Conservation (phyloP, 1,139 yeast species). For the Geotrichum histeridarum region DNA sequence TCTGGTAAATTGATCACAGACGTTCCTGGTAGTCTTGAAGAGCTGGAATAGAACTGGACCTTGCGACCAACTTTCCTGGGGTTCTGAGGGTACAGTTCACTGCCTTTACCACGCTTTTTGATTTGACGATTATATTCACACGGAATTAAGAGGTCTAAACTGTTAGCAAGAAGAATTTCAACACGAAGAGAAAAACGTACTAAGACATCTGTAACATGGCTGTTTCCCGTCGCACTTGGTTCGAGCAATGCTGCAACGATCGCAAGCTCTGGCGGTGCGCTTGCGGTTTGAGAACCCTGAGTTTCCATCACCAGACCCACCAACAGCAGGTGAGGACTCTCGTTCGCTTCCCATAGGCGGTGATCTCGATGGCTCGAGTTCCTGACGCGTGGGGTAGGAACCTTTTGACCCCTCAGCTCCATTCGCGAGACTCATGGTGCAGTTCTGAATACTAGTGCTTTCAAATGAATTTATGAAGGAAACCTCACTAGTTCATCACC, state of each 20-base stretch:
- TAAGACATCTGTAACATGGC: conserved; percentile 40
- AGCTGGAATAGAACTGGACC: not conserved
- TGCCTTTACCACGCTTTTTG: conserved; percentile 42
- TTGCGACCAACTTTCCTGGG: conserved; percentile 14
- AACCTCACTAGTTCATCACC: too few species aligned
- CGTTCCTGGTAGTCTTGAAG: not conserved
- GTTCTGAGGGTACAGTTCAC: conserved; percentile 27
- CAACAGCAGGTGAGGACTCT: not conserved
- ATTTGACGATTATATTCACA: conserved; percentile 40
- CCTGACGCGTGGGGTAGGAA: not conserved
- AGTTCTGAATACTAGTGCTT: too few species aligned
- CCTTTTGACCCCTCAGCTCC: not conserved
- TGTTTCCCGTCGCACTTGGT: conserved; percentile 41
- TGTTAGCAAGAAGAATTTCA: not conserved
- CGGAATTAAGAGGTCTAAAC: conserved; percentile 27
- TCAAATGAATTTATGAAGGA: too few species aligned
- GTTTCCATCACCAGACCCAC: not conserved
- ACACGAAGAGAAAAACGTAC: conserved; percentile 20
- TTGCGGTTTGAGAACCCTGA: conserved; percentile 15
- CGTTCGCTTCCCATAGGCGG: not conserved
- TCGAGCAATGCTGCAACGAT: conserved; percentile 39
- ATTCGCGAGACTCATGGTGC: too few species aligned
- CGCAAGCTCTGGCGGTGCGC: conserved; percentile 39
- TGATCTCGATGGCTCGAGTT: not conserved
- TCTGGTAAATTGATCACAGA: not conserved